Evolutionary conservation across 1,284 basidiomycete genomes (phyloP).

Genomic region (Malassezia sympodialis): DNA sequence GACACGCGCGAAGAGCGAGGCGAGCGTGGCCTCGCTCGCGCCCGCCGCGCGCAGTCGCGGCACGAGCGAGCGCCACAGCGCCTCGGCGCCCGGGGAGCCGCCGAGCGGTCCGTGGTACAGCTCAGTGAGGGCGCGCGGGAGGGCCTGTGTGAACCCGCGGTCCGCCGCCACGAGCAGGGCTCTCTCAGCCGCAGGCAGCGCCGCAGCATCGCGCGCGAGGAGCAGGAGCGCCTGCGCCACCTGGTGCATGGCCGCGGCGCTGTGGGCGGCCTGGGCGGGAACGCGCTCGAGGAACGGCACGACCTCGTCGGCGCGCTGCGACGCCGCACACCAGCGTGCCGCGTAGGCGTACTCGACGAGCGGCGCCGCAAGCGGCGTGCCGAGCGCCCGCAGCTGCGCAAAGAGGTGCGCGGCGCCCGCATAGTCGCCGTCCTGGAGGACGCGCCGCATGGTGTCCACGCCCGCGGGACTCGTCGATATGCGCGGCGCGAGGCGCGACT

Average conservation of each 20-base stretch:
- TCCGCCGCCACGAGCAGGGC: slow-evolving; percentile 6
- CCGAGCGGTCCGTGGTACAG: slow-evolving; percentile 8
- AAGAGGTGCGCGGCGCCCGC: slow-evolving; percentile 4
- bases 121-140: neutral
- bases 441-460: slow-evolving; percentile 7
- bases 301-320: neutral
- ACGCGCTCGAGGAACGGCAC: slow-evolving; percentile 1
- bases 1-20: neutral
- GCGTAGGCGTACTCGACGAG: slow-evolving; percentile 9
- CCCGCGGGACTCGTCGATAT: neutral
- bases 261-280: neutral
- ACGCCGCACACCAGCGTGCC: slow-evolving; percentile 11
- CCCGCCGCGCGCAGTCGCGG: neutral
- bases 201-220: neutral
- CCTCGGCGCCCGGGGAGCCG: neutral
- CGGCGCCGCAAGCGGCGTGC: slow-evolving; percentile 1
- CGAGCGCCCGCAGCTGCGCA: slow-evolving; percentile 11
- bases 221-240: slow-evolving; percentile 1
- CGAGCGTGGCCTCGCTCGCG: neutral
- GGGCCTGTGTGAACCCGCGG: neutral
- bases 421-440: neutral
- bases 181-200: neutral
- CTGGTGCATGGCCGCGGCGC: neutral
- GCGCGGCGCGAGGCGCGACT: neutral
- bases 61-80: neutral